A percentile compares a stretch with the other conserved stretches of the same genome.
Evolutionary conservation across 2,329 filamentous ascomycete genomes (phyloP).

Genomic region (Zymoseptoria passerinii): DNA sequence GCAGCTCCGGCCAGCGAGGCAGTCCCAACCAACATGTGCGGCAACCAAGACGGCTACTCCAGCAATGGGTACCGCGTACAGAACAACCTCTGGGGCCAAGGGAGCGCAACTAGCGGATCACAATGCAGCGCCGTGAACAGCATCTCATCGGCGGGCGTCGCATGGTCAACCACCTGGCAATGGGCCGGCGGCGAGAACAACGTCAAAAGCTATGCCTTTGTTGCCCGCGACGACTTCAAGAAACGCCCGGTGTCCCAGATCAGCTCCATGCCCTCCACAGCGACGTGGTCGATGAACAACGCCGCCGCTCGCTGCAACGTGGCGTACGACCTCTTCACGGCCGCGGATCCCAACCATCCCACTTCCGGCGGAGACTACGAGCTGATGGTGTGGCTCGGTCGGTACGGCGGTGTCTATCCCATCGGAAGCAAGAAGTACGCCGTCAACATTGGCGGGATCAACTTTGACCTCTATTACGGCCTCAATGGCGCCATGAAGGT

Average conservation of each 20-base stretch:
- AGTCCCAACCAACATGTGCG: neutral
- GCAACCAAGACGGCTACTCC: neutral
- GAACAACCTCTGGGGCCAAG: slow-evolving; percentile 39
- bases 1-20: neutral
- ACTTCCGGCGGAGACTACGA: slow-evolving; percentile 46
- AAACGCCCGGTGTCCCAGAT: slow-evolving; percentile 1
- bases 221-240: slow-evolving; percentile 24
- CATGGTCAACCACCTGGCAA: slow-evolving; percentile 37
- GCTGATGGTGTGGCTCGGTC: slow-evolving; percentile 58
- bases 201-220: slow-evolving; percentile 39
- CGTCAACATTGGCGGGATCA: slow-evolving; percentile 44
- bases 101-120: slow-evolving; percentile 31
- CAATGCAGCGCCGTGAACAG: slow-evolving; percentile 40
- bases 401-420: slow-evolving; percentile 49
- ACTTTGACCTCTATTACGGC: slow-evolving; percentile 55
- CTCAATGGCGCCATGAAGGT: slow-evolving; percentile 52
- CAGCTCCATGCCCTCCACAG: slow-evolving; percentile 36
- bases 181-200: slow-evolving; percentile 25
- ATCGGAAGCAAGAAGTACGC: slow-evolving; percentile 45
- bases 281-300: slow-evolving; percentile 45
- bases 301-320: slow-evolving; percentile 48
- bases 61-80: slow-evolving; percentile 30
- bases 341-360: slow-evolving; percentile 22
- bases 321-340: slow-evolving; percentile 54
- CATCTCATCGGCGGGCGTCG: slow-evolving; percentile 30